Base-by-base conservation (phyloP, 306 rosid genomes). In the Fagus crenata region DNA sequence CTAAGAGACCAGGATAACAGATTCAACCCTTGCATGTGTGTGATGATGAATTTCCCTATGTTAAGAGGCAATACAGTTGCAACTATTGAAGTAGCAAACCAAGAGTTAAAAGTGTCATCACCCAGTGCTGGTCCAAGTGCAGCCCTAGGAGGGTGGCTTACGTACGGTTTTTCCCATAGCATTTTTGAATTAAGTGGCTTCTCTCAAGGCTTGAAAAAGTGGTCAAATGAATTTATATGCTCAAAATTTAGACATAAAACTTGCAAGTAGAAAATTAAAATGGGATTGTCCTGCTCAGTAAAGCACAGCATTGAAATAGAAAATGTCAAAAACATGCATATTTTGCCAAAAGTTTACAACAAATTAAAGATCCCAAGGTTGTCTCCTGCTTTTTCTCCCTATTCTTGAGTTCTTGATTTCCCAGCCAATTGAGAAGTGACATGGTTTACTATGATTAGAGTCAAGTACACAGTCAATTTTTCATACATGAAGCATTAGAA, bases 221-320 rank as follows among this genome's bases (percentile, higher is more conserved):
- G 42, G n/a, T 61, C 68, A 61, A 9, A 56, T 43, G 31, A 56
- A 58, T 58, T 58, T 58, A 58, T 58, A 58, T 58, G 33, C 64
- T 58, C 64, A 58, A 22, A 58, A 28, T 35, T 28, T 28, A 18
- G 64, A 58, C 11, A 4, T 28, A 3, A 13, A 58, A 58, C 31
- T 59, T 43, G 51, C 13, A 43, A 43, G 51, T 8, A 43, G 51
- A 43, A 43, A 43, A 43, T 43, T 43, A 43, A 43, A 43, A 43
- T 43, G 51, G 51, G 51, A 43, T 43, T 43, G 51, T 8, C 51
- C 51, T 43, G 51, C 13, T 43, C 51, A 8, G 9, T 8, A 43
- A 43, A 43, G 51, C 51, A 43, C 12, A 8, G 51, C 51, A 43
- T 43, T 43, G 28, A 43, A 43, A 43, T 43, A 8, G 51, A 43